Percentiles rank a stretch among this genome's conserved stretches.
Conservation (phyloP, 768 basidiomycete genomes). For the Exidia glandulosa region DNA sequence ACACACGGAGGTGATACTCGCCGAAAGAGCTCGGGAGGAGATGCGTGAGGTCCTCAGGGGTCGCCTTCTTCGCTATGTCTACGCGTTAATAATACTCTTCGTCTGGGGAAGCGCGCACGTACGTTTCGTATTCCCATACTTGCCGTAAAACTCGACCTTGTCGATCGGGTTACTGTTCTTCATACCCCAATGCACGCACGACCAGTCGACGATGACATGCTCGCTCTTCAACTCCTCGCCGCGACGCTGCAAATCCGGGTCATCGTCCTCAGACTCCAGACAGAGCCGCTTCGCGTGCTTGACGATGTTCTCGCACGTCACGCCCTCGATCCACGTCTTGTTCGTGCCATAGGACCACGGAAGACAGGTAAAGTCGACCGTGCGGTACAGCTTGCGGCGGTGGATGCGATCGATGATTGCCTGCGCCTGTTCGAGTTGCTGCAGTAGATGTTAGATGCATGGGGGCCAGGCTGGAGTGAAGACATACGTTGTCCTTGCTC, state of each 20-base stretch:
- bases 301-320: constrained; percentile 34
- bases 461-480: background rate
- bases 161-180: constrained; percentile 57
- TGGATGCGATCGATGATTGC: constrained; percentile 52
- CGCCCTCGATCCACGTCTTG: constrained; percentile 13
- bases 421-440: constrained; percentile 53
- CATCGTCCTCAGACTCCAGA: constrained; percentile 2
- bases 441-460: background rate
- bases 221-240: constrained; percentile 27
- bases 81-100: background rate
- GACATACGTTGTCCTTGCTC: constrained; percentile 37
- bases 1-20: constrained; percentile 60
- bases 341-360: constrained; percentile 18
- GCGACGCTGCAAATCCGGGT: constrained; percentile 10
- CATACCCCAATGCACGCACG: constrained; percentile 71
- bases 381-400: constrained; percentile 53
- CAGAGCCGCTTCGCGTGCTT: constrained; percentile 22
- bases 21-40: constrained; percentile 56
- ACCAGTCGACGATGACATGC: constrained; percentile 54
- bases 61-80: constrained; percentile 30
- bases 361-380: constrained; percentile 55
- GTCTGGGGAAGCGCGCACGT: background rate
- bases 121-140: constrained; percentile 37
- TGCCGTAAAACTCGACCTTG: constrained; percentile 63
- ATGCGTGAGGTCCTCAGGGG: constrained; percentile 48